These are phyloP conservation scores for Suhomyces coccinellae DNA, from an alignment of 1,139 yeast species.

Conservation along the genomic window DNA sequence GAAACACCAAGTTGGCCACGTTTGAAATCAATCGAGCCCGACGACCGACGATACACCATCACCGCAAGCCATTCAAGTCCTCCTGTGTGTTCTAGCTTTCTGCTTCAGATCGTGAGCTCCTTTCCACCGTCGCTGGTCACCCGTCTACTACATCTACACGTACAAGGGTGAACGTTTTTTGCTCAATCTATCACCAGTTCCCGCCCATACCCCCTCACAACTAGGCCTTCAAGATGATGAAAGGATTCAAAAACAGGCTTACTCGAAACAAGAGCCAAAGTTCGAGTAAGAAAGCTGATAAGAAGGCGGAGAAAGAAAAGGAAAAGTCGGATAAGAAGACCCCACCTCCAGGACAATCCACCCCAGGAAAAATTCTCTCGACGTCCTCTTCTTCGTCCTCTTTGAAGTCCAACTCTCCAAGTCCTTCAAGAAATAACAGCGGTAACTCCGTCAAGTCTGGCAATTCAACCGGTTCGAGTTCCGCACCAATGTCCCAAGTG, in stretches of 20 bases:
- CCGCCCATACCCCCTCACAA: not conserved
- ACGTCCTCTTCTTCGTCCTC: conserved; percentile 22
- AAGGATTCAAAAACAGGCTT: conserved; percentile 52
- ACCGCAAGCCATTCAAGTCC: not conserved
- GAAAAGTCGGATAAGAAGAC: conserved; percentile 18
- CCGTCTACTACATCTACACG: not conserved
- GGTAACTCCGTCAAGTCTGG: conserved; percentile 31
- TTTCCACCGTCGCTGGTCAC: not conserved
- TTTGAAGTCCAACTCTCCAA: conserved; percentile 34
- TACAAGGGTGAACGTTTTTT: not conserved
- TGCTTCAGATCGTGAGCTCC: too few species aligned
- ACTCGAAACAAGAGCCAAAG: conserved; percentile 46
- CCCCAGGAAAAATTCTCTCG: conserved; percentile 7
- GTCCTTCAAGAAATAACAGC: conserved; percentile 37
- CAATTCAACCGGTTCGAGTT: conserved; percentile 17
- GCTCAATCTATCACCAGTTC: not conserved
- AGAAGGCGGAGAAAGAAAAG: conserved; percentile 27
- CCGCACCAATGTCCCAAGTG: conserved; percentile 13
- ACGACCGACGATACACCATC: not conserved
- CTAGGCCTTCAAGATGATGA: conserved; percentile 40
- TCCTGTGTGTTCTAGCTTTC: not conserved
- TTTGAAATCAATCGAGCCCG: not conserved
- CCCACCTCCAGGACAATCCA: conserved; percentile 11
- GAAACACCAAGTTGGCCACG: not conserved
- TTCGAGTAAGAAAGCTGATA: conserved; percentile 38